Evolutionary conservation across 495 filamentous ascomycete species (phyloP).

Genomic region (Entonaema liquescens): DNA sequence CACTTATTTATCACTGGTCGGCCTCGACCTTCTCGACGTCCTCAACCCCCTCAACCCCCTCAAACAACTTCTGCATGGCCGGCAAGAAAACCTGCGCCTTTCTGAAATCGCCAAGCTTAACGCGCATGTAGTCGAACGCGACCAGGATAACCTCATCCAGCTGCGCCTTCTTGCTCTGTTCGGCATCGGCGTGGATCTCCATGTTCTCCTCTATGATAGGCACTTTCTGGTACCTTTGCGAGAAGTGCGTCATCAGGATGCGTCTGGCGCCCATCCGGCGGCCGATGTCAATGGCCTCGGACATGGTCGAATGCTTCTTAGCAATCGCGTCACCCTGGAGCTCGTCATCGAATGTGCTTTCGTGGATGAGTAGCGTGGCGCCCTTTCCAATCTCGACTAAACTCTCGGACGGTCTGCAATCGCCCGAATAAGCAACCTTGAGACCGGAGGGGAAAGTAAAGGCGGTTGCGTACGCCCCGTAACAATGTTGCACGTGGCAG

Average conservation of each 20-base stretch:
- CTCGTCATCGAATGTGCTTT: conserved; percentile 94
- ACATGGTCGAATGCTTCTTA: conserved; percentile 89
- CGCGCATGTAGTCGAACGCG: conserved; percentile 91
- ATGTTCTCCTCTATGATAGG: conserved; percentile 58
- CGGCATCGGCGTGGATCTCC: conserved; percentile 21
- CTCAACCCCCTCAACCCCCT: too few species aligned
- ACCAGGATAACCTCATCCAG: conserved; percentile 67
- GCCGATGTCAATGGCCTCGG: conserved; percentile 83
- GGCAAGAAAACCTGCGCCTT: conserved; percentile 77
- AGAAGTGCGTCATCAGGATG: conserved; percentile 91
- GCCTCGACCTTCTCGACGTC: conserved; percentile 25
- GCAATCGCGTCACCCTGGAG: conserved; percentile 77
- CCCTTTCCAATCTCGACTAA: conserved; percentile 77
- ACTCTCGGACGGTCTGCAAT: conserved; percentile 77
- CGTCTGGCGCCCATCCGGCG: conserved; percentile 77
- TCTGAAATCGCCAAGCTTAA: conserved; percentile 81
- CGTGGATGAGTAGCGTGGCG: conserved; percentile 87
- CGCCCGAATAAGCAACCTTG: conserved; percentile 90
- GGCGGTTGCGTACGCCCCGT: conserved; percentile 75
- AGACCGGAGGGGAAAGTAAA: conserved; percentile 81
- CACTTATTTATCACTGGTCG: conserved; percentile 24
- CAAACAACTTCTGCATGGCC: conserved; percentile 73
- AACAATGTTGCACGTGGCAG: conserved; percentile 78
- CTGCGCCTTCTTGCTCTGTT: conserved; percentile 28
- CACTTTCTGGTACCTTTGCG: conserved; percentile 92